Base-by-base conservation (phyloP, 306 rosid genomes). In the Fragaria nilgerrensis region DNA sequence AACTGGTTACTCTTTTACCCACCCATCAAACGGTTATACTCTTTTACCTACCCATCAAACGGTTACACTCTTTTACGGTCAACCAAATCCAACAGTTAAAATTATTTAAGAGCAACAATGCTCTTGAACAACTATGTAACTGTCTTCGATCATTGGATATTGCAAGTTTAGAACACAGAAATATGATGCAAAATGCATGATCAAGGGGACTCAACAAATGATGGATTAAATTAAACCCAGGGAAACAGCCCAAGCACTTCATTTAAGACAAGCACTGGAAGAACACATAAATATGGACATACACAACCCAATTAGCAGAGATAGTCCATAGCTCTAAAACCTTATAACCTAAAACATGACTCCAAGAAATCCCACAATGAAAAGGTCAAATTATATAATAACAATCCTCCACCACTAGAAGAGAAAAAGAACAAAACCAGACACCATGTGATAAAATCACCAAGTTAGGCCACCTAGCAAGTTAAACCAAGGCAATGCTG, bases 401-500 rank as follows among this genome's bases (percentile, higher is more conserved):
- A 81, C 89, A 89, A 79, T 79, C 81, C 88, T 62, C 71, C 70
- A 9, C 87, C 88, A 79, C 88, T 61, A 80, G 74, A 79, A 72
- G 71, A 88, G 44, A 85, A 76, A 75, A 79, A 72, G 77, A 89
- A 89, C 87, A 90, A 87, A 78, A 83, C 86, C 89, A 64, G 78
- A 86, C 82, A 55, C 81, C 83, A 82, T 70, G 78, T 67, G 80
- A 74, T 4, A 78, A 55, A 70, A 66, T 56, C 55, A 69, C 77
- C 72, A 50, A 62, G 97, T 94, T 94, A 94, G 96, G 75, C 90
- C 97, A 72, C 89, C 97, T 88, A 88, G 70, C 78, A 82, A 62
- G 84, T 87, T 85, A 92, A 82, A 95, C 96, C 93, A 95, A 82
- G 5, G 98, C 98, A 80, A 92, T 90, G 91, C 97, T 95, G 89